Conservation (phyloP, 495 filamentous ascomycete species). For the Podospora australis region DNA sequence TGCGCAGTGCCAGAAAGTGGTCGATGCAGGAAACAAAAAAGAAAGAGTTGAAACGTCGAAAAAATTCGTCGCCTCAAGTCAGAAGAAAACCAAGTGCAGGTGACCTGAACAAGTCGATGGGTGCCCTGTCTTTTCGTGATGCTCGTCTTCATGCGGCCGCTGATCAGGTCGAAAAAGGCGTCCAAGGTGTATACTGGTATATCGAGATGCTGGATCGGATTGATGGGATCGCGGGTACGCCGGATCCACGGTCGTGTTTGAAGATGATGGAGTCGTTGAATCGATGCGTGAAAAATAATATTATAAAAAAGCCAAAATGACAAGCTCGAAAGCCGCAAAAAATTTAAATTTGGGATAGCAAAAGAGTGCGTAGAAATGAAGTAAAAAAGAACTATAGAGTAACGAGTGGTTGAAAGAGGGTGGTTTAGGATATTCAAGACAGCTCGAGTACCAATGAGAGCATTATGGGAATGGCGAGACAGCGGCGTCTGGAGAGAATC, state of each 20-base stretch:
- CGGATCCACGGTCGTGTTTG: not conserved
- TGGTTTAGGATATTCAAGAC: conserved; percentile 4
- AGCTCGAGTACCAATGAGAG: conserved; percentile 11
- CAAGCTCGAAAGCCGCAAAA: not conserved
- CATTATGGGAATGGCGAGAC: conserved; percentile 8
- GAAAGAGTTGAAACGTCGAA: conserved; percentile 10
- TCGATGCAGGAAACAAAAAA: conserved; percentile 23
- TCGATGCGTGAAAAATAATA: conserved; percentile 8
- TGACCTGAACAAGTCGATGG: not conserved
- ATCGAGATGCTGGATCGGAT: not conserved
- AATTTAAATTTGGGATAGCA: too few relatives aligned
- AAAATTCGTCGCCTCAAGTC: conserved; percentile 14
- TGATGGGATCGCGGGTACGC: not conserved
- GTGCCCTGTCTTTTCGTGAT: not conserved
- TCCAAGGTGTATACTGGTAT: not conserved
- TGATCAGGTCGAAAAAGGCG: not conserved
- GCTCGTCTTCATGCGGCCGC: not conserved
- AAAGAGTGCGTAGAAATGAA: conserved; percentile 11
- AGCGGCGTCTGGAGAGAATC: conserved; percentile 10
- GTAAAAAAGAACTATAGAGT: not conserved
- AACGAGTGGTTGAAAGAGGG: conserved; percentile 2
- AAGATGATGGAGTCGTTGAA: not conserved
- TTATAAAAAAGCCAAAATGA: conserved; percentile 2
- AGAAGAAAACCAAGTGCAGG: conserved; percentile 5
- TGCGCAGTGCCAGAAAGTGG: conserved; percentile 9